Conservation (phyloP, 2,329 filamentous ascomycete genomes). For the Teratosphaeria nubilosa region DNA sequence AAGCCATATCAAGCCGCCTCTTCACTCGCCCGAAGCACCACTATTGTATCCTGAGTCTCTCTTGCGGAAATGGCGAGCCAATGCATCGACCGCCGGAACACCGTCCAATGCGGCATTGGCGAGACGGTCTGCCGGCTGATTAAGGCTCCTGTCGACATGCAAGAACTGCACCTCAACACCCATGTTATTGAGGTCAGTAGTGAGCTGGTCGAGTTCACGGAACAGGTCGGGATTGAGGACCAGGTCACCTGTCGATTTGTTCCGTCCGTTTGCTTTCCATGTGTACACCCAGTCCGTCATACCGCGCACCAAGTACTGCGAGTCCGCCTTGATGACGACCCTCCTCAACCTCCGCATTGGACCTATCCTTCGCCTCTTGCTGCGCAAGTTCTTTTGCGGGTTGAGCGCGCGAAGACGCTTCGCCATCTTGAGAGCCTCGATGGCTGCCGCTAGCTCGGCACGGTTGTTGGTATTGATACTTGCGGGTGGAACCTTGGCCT, state of each 20-base stretch:
- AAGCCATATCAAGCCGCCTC: background rate
- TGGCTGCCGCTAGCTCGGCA: constrained; percentile 12
- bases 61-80: background rate
- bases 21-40: background rate
- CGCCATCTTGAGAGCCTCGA: constrained; percentile 9
- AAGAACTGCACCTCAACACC: constrained; percentile 19
- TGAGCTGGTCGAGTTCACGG: constrained; percentile 9
- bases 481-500: constrained; percentile 2
- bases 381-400: background rate
- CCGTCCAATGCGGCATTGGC: constrained; percentile 11
- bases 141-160: constrained; percentile 17
- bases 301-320: constrained; percentile 25
- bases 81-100: background rate
- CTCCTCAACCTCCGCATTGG: background rate
- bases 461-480: constrained; percentile 11
- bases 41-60: background rate
- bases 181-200: constrained; percentile 12
- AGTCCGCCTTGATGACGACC: constrained; percentile 25
- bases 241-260: constrained; percentile 13
- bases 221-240: constrained; percentile 19
- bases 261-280: constrained; percentile 25
- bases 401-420: background rate
- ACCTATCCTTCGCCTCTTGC: constrained; percentile 5
- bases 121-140: constrained; percentile 11
- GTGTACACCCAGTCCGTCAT: constrained; percentile 23